phyloP scores from a whole-genome alignment of 352 stramenopile species.

The Bremia lactucae region DNA sequence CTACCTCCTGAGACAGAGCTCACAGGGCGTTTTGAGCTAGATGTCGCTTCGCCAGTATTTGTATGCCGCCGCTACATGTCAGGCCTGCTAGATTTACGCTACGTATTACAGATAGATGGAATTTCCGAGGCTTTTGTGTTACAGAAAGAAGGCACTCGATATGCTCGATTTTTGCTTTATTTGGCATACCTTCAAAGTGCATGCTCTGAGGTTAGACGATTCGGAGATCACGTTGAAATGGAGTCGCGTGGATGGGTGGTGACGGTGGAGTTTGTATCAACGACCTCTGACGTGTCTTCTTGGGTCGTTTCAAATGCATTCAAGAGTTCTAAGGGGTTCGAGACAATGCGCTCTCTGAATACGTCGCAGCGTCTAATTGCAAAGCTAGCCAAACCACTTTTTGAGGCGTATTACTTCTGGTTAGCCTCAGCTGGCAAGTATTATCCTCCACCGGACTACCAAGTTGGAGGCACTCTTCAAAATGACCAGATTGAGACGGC shows the following conservation, averaged over 20 bases:
- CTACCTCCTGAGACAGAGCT: conserved; percentile 49
- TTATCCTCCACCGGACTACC: conserved; percentile 52
- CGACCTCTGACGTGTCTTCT: conserved; percentile 64
- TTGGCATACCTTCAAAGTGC: conserved; percentile 68
- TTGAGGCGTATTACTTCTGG: conserved; percentile 78
- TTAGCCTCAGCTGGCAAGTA: conserved; percentile 63
- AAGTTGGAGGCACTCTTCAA: conserved; percentile 41
- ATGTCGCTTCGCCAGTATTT: conserved; percentile 87
- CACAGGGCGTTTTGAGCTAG: conserved; percentile 46
- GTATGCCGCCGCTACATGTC: conserved; percentile 91
- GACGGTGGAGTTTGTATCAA: conserved; percentile 77
- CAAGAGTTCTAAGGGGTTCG: conserved; percentile 25
- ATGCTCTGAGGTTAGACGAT: conserved; percentile 44
- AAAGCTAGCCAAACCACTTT: conserved; percentile 48
- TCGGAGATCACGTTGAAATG: conserved; percentile 67
- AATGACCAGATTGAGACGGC: conserved; percentile 47
- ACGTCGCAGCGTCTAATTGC: conserved; percentile 28
- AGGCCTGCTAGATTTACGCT: conserved; percentile 95
- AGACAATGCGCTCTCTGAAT: conserved; percentile 15
- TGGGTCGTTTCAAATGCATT: conserved; percentile 77
- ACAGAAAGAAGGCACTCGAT: conserved; percentile 41
- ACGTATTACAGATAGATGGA: conserved; percentile 95
- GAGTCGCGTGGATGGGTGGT: conserved; percentile 76
- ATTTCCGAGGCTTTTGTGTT: conserved; percentile 87
- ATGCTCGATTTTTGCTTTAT: conserved; percentile 62